A percentile compares a stretch with the other conserved stretches of the same genome.
Conservation (phyloP, 140 eudicot genomes). For the Cichorium intybus region DNA sequence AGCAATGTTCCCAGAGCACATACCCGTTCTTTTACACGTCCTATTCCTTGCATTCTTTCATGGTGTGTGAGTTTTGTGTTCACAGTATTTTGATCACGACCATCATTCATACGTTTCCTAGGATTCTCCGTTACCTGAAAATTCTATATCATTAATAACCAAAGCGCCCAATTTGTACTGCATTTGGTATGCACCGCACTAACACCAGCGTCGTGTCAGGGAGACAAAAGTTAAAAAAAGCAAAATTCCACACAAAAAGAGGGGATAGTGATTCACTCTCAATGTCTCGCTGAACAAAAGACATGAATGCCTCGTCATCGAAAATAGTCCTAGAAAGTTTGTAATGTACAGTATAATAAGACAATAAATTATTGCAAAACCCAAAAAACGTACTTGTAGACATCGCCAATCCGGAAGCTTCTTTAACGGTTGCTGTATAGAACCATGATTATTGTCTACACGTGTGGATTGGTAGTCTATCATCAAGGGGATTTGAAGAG, state of each 20-base stretch:
- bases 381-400: constrained; percentile 24
- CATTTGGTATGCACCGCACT: not conserved
- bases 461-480: constrained; percentile 23
- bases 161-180: not conserved
- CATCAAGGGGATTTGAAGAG: constrained; percentile 24
- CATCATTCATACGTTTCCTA: constrained; percentile 29
- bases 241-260: not conserved
- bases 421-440: constrained; percentile 18
- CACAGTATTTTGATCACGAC: constrained; percentile 10
- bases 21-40: constrained; percentile 28
- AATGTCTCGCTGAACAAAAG: too few relatives aligned
- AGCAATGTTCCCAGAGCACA: too few relatives aligned
- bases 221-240: too few relatives aligned
- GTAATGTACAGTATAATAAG: too few relatives aligned
- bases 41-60: constrained; percentile 20
- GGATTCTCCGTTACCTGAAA: constrained; percentile 22
- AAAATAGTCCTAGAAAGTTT: too few relatives aligned
- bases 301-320: too few relatives aligned
- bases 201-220: too few relatives aligned
- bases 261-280: too few relatives aligned
- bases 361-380: not conserved
- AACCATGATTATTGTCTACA: constrained; percentile 3
- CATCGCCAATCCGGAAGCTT: constrained; percentile 18
- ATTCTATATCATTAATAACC: constrained; percentile 6
- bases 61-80: constrained; percentile 26